Evolutionary conservation across 441 rosid genomes (phyloP).

Genomic region (Mallotus japonicus): DNA sequence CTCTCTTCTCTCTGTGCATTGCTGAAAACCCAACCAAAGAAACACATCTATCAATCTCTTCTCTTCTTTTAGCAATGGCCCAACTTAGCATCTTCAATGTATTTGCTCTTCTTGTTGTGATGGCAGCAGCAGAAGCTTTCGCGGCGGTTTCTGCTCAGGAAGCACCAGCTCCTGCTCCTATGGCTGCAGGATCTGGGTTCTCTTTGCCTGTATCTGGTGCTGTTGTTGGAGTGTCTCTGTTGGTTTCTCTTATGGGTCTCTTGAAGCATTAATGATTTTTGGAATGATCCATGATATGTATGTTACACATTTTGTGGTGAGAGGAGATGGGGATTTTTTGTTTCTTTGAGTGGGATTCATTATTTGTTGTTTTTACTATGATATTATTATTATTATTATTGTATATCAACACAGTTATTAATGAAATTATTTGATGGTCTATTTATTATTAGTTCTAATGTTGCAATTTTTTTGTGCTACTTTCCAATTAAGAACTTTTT

Average conservation of each 20-base stretch:
- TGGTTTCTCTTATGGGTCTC: slow-evolving; percentile 18
- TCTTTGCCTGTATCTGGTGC: slow-evolving; percentile 17
- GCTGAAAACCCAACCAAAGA: not conserved
- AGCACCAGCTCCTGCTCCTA: slow-evolving; percentile 17
- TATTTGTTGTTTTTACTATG: not conserved
- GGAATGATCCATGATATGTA: not conserved
- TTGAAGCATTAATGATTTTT: slow-evolving; percentile 2
- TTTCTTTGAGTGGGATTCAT: not conserved
- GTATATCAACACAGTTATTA: not conserved
- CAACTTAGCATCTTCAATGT: slow-evolving; percentile 13
- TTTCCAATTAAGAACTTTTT: too few species aligned
- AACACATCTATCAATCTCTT: not conserved
- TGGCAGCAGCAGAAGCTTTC: not conserved
- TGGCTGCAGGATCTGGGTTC: slow-evolving; percentile 16
- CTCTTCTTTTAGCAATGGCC: slow-evolving; percentile 2
- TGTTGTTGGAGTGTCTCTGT: slow-evolving; percentile 12
- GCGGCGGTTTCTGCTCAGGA: slow-evolving; percentile 18
- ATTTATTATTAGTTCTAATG: too few species aligned
- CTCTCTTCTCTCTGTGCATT: not conserved
- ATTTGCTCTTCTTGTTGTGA: not conserved
- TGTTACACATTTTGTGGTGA: not conserved
- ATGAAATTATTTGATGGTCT: not conserved
- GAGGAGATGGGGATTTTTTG: not conserved
- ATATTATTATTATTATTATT: too few species aligned
- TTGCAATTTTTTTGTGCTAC: too few species aligned